A percentile compares a stretch with the other conserved stretches of the same genome.
phyloP scores from a whole-genome alignment of 1,139 yeast species.

The Candida tetrigidarum region DNA sequence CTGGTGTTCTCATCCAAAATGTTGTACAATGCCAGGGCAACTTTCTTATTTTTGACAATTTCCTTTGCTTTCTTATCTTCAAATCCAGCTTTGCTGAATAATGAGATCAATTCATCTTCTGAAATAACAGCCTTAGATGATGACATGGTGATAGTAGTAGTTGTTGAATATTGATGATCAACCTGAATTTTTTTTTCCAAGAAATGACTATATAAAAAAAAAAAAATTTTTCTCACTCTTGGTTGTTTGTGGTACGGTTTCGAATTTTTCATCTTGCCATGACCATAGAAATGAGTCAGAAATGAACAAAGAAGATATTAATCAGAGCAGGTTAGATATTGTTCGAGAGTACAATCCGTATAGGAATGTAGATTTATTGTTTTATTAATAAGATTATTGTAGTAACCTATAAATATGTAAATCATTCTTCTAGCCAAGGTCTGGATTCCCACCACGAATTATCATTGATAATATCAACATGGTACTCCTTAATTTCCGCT shows the following conservation, averaged over 20 bases:
- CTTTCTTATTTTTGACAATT: constrained; percentile 82
- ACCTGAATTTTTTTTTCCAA: neutral
- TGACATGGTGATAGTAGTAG: constrained; percentile 2
- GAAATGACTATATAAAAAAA: neutral
- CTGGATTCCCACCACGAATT: constrained; percentile 56
- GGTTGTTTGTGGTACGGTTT: neutral
- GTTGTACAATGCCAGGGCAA: constrained; percentile 66
- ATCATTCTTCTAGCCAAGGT: constrained; percentile 32
- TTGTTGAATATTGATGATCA: neutral
- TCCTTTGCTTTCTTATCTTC: constrained; percentile 74
- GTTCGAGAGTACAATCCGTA: too few relatives aligned
- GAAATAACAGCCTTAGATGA: constrained; percentile 7
- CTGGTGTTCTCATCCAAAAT: constrained; percentile 39
- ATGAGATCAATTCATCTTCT: constrained; percentile 36
- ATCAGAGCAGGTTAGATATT: too few relatives aligned
- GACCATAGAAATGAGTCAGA: too few relatives aligned
- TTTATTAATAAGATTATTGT: too few relatives aligned
- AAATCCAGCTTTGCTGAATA: constrained; percentile 68
- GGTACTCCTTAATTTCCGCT: constrained; percentile 48
- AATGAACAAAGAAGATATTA: neutral
- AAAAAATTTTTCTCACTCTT: neutral
- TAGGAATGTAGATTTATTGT: too few relatives aligned
- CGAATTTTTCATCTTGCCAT: neutral
- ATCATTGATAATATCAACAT: constrained; percentile 62
- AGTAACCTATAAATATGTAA: neutral